phyloP scores from a whole-genome alignment of 2,329 filamentous ascomycete species.

The Penicillium sp. region DNA sequence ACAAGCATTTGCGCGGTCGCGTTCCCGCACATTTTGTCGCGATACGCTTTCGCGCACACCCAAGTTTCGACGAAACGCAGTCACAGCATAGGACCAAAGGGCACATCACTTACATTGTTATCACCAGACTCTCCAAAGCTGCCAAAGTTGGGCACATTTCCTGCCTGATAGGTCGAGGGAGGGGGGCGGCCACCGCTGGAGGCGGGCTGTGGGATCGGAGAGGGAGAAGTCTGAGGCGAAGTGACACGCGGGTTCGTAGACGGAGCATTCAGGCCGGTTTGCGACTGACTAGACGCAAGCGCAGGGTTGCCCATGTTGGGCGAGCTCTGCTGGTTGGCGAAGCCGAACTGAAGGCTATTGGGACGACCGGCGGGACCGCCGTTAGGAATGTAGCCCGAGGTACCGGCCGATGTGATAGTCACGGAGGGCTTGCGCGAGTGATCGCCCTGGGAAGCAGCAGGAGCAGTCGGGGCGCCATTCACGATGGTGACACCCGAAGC shows the following conservation, averaged over 20 bases:
- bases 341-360: conserved; percentile 76
- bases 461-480: conserved; percentile 60
- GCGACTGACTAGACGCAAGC: conserved; percentile 40
- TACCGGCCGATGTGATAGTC: conserved; percentile 82
- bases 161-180: conserved; percentile 69
- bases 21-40: background rate
- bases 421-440: conserved; percentile 86
- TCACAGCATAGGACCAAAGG: background rate
- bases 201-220: conserved; percentile 85
- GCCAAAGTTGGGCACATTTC: conserved; percentile 74
- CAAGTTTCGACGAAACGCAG: conserved; percentile 5
- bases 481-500: conserved; percentile 54
- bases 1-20: conserved; percentile 17
- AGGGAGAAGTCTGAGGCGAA: conserved; percentile 84
- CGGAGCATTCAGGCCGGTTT: conserved; percentile 44
- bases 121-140: conserved; percentile 71
- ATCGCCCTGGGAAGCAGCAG: conserved; percentile 53
- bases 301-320: conserved; percentile 63
- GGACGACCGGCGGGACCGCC: conserved; percentile 62
- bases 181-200: conserved; percentile 82
- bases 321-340: conserved; percentile 61
- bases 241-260: conserved; percentile 68
- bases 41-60: background rate
- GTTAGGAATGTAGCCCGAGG: conserved; percentile 73
- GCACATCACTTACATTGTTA: conserved; percentile 60